Conservation (phyloP, 1,284 basidiomycete genomes). For the Pseudozyma tsukubaensis region DNA sequence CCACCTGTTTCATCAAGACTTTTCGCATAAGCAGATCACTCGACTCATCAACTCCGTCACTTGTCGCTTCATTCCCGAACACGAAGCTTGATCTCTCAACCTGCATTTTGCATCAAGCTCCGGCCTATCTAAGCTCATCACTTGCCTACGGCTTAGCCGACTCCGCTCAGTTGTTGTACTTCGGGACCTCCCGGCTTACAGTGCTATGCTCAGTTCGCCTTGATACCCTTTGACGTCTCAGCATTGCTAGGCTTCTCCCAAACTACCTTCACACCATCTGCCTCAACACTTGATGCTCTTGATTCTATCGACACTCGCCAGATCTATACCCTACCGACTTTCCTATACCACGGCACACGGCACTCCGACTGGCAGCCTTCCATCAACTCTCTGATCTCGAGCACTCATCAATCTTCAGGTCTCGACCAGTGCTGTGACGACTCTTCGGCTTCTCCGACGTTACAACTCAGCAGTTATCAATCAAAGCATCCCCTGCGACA, state of each 20-base stretch:
- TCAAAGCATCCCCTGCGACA: too few species aligned
- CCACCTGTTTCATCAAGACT: not conserved
- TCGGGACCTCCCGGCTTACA: slow-evolving; percentile 22
- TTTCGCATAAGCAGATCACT: not conserved
- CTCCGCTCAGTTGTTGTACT: not conserved
- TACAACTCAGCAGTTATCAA: not conserved
- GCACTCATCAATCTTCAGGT: too few species aligned
- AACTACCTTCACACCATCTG: not conserved
- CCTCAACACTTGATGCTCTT: not conserved
- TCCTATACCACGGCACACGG: too few species aligned
- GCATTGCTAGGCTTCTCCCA: too few species aligned
- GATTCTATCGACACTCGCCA: too few species aligned
- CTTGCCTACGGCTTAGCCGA: slow-evolving; percentile 9
- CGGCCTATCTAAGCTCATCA: slow-evolving; percentile 21
- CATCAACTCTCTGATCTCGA: too few species aligned
- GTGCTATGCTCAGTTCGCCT: not conserved
- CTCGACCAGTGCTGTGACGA: too few species aligned
- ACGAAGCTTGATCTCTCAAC: not conserved
- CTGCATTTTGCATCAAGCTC: not conserved
- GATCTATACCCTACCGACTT: too few species aligned
- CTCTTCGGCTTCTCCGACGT: not conserved
- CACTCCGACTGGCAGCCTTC: too few species aligned
- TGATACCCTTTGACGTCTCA: not conserved
- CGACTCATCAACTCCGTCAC: not conserved
- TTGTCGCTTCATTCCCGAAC: not conserved